Conservation (phyloP, 2,329 filamentous ascomycete genomes). For the Colletotrichum higginsianum region DNA sequence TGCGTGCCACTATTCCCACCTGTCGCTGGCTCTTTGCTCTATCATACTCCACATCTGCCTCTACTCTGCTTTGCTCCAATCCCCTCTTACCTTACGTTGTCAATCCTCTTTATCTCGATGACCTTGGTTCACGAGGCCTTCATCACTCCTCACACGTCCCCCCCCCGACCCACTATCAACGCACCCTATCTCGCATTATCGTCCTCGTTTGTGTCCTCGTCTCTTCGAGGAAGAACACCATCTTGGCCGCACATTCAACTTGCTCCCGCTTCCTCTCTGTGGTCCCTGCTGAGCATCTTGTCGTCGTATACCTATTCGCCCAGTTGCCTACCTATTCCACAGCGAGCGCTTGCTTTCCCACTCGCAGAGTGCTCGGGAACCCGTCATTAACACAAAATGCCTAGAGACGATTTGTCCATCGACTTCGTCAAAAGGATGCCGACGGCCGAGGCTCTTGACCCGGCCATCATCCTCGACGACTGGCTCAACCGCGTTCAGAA, state of each 20-base stretch:
- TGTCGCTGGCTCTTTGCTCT: conserved; percentile 29
- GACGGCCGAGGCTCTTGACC: conserved; percentile 73
- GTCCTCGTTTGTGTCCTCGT: conserved; percentile 16
- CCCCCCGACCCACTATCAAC: conserved; percentile 6
- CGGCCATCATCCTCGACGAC: conserved; percentile 81
- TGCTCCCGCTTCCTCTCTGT: conserved; percentile 9
- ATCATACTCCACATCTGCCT: conserved; percentile 21
- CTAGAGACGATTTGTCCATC: conserved; percentile 81
- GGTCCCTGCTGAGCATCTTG: conserved; percentile 19
- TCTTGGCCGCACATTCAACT: conserved; percentile 1
- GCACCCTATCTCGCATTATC: conserved; percentile 6
- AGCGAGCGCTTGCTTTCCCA: conserved; percentile 27
- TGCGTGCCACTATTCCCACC: conserved; percentile 41
- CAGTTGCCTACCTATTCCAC: conserved; percentile 9
- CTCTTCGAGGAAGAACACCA: conserved; percentile 20
- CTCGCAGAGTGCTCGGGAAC: conserved; percentile 19
- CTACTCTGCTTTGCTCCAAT: conserved; percentile 28
- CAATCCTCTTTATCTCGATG: conserved; percentile 26
- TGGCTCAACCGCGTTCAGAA: conserved; percentile 84
- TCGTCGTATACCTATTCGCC: conserved; percentile 15
- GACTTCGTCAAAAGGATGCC: conserved; percentile 79
- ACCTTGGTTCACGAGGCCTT: conserved; percentile 26
- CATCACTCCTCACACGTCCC: conserved; percentile 6
- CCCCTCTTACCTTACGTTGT: conserved; percentile 25
- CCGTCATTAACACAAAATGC: conserved; percentile 74